These are phyloP conservation scores for Tephrocybe sp. DNA, from an alignment of 768 basidiomycete genomes.

Conservation along the genomic window DNA sequence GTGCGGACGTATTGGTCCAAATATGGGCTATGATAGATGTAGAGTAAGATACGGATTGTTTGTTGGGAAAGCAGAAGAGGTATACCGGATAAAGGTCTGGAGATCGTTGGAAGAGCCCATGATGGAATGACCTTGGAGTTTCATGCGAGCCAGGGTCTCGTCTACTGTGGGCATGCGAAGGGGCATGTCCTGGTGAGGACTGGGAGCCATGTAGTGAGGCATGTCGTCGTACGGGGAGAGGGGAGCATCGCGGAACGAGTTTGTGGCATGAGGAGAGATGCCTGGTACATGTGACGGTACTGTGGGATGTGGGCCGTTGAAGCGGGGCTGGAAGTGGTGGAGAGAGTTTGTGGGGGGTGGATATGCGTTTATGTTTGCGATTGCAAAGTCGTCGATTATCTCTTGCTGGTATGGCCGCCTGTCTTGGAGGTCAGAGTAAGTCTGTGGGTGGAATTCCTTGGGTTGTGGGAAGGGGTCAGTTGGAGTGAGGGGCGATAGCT, in stretches of 20 bases:
- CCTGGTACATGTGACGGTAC: slow-evolving; percentile 53
- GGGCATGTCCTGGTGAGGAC: slow-evolving; percentile 53
- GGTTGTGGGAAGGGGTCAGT: slow-evolving; percentile 55
- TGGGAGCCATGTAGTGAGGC: slow-evolving; percentile 50
- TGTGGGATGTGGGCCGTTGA: slow-evolving; percentile 44
- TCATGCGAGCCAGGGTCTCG: slow-evolving; percentile 62
- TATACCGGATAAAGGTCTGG: slow-evolving; percentile 77
- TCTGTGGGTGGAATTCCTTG: slow-evolving; percentile 58
- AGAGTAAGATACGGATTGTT: background rate
- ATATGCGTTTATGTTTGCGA: slow-evolving; percentile 48
- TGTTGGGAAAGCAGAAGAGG: slow-evolving; percentile 9
- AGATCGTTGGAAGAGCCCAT: slow-evolving; percentile 69
- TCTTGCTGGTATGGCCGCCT: slow-evolving; percentile 60
- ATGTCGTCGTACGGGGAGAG: slow-evolving; percentile 58
- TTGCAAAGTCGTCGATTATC: slow-evolving; percentile 62
- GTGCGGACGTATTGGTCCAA: slow-evolving; percentile 84
- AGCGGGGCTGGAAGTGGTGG: slow-evolving; percentile 56
- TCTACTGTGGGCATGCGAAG: slow-evolving; percentile 63
- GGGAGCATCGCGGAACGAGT: slow-evolving; percentile 53
- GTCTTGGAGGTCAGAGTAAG: slow-evolving; percentile 61
- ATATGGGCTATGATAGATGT: slow-evolving; percentile 53
- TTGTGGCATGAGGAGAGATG: slow-evolving; percentile 70
- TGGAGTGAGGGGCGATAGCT: slow-evolving; percentile 74
- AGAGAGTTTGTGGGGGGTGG: slow-evolving; percentile 46
- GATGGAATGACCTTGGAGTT: slow-evolving; percentile 53